phyloP scores from a whole-genome alignment of 179 eudicot species.

The Beta lomatogona region DNA sequence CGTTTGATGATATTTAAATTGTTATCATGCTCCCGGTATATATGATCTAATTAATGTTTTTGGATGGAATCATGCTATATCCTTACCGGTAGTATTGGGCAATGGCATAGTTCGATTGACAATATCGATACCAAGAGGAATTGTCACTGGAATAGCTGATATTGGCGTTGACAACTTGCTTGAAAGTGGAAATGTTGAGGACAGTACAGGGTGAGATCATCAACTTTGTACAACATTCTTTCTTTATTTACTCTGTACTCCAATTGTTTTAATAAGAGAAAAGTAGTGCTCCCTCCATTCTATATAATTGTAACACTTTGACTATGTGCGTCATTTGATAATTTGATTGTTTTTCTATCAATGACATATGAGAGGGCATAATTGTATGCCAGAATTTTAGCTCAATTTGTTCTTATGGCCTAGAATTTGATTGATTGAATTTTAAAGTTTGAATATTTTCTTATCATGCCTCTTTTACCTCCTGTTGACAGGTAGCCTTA shows the following conservation, averaged over 20 bases:
- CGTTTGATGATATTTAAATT: too few species aligned
- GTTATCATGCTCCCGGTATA: too few species aligned
- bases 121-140: slow-evolving; percentile 47
- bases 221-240: background rate
- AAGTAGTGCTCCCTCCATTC: too few species aligned
- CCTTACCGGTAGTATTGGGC: slow-evolving; percentile 43
- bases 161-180: slow-evolving; percentile 54
- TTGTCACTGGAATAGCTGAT: slow-evolving; percentile 44
- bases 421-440: background rate
- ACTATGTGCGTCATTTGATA: slow-evolving; percentile 70
- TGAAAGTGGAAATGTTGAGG: slow-evolving; percentile 39
- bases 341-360: slow-evolving; percentile 57
- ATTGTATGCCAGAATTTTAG: slow-evolving; percentile 50
- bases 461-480: background rate
- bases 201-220: slow-evolving; percentile 42
- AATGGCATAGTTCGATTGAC: slow-evolving; percentile 43
- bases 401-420: background rate
- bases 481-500: slow-evolving; percentile 65
- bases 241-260: background rate
- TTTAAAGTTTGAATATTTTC: background rate
- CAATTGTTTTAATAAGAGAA: background rate
- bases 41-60: background rate
- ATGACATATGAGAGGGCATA: slow-evolving; percentile 50
- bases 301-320: too few species aligned
- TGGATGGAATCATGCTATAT: background rate